These are phyloP conservation scores for Solanum hybrid DNA, from an alignment of 305 asterid genomes.

Conservation along the genomic window DNA sequence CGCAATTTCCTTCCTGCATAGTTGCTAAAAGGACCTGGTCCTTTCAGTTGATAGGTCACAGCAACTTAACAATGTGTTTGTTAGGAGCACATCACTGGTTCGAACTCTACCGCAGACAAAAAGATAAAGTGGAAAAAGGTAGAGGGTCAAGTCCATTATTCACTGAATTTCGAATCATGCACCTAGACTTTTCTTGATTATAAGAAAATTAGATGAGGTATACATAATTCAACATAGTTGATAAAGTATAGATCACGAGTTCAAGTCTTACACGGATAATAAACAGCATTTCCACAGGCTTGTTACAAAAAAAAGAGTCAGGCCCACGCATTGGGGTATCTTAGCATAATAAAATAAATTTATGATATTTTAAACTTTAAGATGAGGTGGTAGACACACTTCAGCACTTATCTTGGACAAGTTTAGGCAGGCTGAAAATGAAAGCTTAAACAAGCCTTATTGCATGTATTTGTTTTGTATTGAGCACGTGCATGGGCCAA, in stretches of 20 bases:
- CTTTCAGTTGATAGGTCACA: background rate
- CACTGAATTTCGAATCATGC: background rate
- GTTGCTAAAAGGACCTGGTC: background rate
- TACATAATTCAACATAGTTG: background rate
- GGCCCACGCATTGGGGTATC: background rate
- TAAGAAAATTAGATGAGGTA: background rate
- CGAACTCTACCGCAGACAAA: background rate
- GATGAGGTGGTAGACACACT: background rate
- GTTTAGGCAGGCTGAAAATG: background rate
- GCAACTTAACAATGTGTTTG: background rate
- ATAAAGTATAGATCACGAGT: background rate
- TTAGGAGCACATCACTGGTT: background rate
- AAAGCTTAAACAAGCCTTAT: background rate
- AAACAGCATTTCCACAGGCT: background rate
- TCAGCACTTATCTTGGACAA: background rate
- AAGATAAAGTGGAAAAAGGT: background rate
- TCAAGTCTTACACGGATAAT: background rate
- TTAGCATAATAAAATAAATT: background rate
- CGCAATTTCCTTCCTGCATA: background rate
- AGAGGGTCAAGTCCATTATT: background rate
- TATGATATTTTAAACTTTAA: background rate
- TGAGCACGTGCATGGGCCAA: background rate
- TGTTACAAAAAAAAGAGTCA: background rate
- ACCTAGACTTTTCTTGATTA: background rate
- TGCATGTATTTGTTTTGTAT: background rate